These are phyloP conservation scores for Cymodocea nodosa DNA, from an alignment of 116 monocot genomes.

Conservation along the genomic window DNA sequence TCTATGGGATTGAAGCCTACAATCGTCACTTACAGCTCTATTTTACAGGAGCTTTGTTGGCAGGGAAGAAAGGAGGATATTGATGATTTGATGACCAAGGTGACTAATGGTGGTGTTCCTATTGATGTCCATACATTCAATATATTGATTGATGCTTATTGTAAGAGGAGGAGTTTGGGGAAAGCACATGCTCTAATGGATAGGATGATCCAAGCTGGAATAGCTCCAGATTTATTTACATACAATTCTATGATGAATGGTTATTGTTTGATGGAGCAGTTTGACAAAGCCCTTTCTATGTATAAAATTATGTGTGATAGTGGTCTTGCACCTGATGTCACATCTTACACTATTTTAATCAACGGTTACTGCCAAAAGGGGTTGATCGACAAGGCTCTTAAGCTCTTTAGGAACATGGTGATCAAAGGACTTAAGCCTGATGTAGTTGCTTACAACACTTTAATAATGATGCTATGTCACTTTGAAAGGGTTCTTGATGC, in stretches of 20 bases:
- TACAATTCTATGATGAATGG: slow-evolving; percentile 35
- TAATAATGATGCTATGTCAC: slow-evolving; percentile 19
- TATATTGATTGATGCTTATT: slow-evolving; percentile 21
- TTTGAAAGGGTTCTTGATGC: slow-evolving; percentile 16
- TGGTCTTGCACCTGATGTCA: slow-evolving; percentile 9
- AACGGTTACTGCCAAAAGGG: slow-evolving; percentile 9
- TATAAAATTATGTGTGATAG: slow-evolving; percentile 1
- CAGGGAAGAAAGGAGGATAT: slow-evolving; percentile 9
- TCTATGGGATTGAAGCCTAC: slow-evolving; percentile 17
- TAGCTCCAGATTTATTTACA: slow-evolving; percentile 23
- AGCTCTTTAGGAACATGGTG: slow-evolving; percentile 15
- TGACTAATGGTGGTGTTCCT: slow-evolving; percentile 13
- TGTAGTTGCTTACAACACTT: slow-evolving; percentile 18
- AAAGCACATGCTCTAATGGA: slow-evolving; percentile 24
- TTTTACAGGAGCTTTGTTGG: slow-evolving; percentile 22
- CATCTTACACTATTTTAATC: slow-evolving; percentile 17
- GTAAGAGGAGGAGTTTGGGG: slow-evolving; percentile 20
- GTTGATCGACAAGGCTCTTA: slow-evolving; percentile 18
- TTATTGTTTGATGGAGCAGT: slow-evolving; percentile 15
- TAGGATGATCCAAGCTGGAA: slow-evolving; percentile 22
- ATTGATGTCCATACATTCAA: slow-evolving; percentile 15
- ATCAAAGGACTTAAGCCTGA: slow-evolving; percentile 19
- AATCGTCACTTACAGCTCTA: slow-evolving; percentile 16
- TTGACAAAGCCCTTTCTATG: slow-evolving; percentile 9
- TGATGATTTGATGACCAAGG: slow-evolving; percentile 6